phyloP scores from a whole-genome alignment of 129 eudicot genomes.

The Saposhnikovia divaricata region DNA sequence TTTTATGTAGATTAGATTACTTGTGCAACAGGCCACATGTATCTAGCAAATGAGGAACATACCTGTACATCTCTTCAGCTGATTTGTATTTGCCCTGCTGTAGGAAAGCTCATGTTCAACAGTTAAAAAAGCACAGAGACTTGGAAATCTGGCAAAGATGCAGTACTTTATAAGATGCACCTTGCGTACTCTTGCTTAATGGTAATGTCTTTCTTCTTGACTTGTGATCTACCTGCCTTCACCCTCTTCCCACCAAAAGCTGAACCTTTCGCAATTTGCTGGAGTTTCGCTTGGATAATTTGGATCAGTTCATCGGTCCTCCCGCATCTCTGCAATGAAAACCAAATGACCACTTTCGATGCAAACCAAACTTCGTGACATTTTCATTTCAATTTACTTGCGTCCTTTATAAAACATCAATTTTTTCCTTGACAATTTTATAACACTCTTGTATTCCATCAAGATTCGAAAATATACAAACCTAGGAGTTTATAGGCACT shows the following conservation, averaged over 20 bases:
- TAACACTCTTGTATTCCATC: no score
- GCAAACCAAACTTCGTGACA: no score
- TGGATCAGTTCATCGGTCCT: constrained; percentile 74
- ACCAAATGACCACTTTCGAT: background rate
- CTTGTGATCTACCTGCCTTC: constrained; percentile 73
- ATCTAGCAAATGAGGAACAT: background rate
- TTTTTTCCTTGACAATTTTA: no score
- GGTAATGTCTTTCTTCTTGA: constrained; percentile 62
- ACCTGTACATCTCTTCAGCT: constrained; percentile 82
- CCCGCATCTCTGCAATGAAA: constrained; percentile 53
- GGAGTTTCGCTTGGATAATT: constrained; percentile 52
- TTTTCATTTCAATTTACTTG: no score
- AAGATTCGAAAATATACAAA: no score
- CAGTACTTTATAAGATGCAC: constrained; percentile 16
- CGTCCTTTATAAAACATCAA: no score
- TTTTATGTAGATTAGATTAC: background rate
- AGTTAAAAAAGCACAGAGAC: constrained; percentile 10
- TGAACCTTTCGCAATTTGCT: constrained; percentile 57
- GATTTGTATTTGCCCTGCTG: constrained; percentile 53
- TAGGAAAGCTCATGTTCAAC: constrained; percentile 54
- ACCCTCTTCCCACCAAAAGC: constrained; percentile 52
- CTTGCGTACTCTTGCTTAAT: constrained; percentile 78
- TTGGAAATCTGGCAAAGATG: background rate
- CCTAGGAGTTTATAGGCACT: no score
- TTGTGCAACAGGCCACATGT: background rate